Conservation (phyloP, 805 yeast genomes). For the Nematodospora valgi region DNA sequence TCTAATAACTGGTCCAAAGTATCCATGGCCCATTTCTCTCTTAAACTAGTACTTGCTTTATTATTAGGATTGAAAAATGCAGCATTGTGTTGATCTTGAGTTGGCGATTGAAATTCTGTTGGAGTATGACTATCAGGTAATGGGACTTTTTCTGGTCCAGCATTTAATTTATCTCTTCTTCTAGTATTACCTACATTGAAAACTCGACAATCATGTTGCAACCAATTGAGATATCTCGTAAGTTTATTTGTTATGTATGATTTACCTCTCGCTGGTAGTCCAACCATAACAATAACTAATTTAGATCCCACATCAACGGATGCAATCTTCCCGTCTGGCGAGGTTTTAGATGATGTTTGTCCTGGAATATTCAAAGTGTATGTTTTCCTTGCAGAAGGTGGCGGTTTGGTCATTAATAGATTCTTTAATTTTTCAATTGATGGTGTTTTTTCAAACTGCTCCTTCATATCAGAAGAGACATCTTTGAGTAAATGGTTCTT, state of each 20-base stretch:
- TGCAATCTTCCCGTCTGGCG: slow-evolving; percentile 71
- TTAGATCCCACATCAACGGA: slow-evolving; percentile 73
- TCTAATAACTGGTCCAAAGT: slow-evolving; percentile 82
- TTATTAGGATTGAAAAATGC: slow-evolving; percentile 84
- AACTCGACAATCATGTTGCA: slow-evolving; percentile 84
- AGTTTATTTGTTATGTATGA: slow-evolving; percentile 89
- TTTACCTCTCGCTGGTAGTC: slow-evolving; percentile 93
- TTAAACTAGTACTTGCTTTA: slow-evolving; percentile 52
- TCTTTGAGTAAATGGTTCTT: slow-evolving; percentile 31
- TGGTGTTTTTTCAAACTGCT: slow-evolving; percentile 39
- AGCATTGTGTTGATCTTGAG: slow-evolving; percentile 57
- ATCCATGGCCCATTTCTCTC: slow-evolving; percentile 97
- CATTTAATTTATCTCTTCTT: slow-evolving; percentile 59
- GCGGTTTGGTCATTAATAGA: slow-evolving; percentile 33
- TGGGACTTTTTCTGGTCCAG: slow-evolving; percentile 71
- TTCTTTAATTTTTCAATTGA: slow-evolving; percentile 37
- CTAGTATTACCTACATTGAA: slow-evolving; percentile 96
- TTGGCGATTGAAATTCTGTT: slow-evolving; percentile 13
- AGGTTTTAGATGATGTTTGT: slow-evolving; percentile 72
- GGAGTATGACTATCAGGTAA: slow-evolving; percentile 42
- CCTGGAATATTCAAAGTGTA: slow-evolving; percentile 93
- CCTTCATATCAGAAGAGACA: slow-evolving; percentile 31
- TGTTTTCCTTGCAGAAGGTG: slow-evolving; percentile 51
- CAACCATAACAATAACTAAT: slow-evolving; percentile 94
- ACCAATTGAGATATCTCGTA: slow-evolving; percentile 88